A percentile compares a stretch with the other conserved stretches of the same genome.
These are phyloP conservation scores for Leccinum variicolor DNA, from an alignment of 768 basidiomycete species.

Conservation along the genomic window DNA sequence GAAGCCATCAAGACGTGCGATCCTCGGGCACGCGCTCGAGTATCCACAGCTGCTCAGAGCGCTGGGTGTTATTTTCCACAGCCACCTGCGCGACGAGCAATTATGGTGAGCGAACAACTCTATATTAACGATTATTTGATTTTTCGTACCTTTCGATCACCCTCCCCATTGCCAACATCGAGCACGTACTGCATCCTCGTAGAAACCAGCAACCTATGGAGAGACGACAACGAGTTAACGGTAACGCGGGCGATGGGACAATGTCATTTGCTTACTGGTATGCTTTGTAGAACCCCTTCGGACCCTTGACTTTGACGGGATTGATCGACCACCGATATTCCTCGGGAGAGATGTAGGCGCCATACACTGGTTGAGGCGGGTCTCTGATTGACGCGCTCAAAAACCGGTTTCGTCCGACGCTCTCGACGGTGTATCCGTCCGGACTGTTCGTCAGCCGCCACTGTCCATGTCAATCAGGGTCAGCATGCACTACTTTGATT, in stretches of 20 bases:
- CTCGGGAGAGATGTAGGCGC: not conserved
- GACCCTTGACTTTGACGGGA: not conserved
- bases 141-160: not conserved
- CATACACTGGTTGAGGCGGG: not conserved
- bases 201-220: not conserved
- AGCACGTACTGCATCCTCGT: not conserved
- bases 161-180: not conserved
- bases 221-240: not conserved
- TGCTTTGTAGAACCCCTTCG: not conserved
- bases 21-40: not conserved
- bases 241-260: not conserved
- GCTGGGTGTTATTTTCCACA: not conserved
- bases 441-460: not conserved
- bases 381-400: not conserved
- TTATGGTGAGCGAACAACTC: not conserved
- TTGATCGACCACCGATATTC: constrained; percentile 3
- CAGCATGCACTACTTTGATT: not conserved
- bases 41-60: constrained; percentile 4
- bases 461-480: not conserved
- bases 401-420: not conserved
- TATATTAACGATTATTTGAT: not conserved
- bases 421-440: constrained; percentile 1
- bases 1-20: not conserved
- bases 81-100: not conserved
- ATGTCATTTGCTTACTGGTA: not conserved